Percentiles rank a stretch among this genome's conserved stretches.
phyloP scores from a whole-genome alignment of 2,329 filamentous ascomycete species.

The Trichoderma guizhouense region DNA sequence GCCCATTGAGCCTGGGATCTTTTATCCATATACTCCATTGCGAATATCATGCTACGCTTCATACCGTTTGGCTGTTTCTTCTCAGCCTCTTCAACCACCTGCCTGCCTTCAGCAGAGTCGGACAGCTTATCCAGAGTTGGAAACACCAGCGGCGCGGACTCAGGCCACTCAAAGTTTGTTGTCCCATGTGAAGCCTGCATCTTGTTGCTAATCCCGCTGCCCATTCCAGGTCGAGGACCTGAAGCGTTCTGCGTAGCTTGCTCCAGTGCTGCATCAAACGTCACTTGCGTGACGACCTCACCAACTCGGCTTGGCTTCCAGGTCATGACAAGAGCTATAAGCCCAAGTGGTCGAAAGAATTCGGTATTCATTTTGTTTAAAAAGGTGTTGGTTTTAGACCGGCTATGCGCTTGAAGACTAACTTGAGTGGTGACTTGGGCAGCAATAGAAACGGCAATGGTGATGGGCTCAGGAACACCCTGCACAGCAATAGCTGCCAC shows the following conservation, averaged over 20 bases:
- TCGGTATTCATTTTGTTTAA: slow-evolving; percentile 54
- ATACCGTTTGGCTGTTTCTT: slow-evolving; percentile 8
- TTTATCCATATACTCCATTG: slow-evolving; percentile 25
- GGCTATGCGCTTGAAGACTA: slow-evolving; percentile 39
- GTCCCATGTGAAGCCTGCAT: slow-evolving; percentile 37
- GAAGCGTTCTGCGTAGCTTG: slow-evolving; percentile 18
- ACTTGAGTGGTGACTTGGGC: slow-evolving; percentile 42
- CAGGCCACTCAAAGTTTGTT: slow-evolving; percentile 38
- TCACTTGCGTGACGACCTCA: slow-evolving; percentile 26
- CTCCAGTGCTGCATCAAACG: slow-evolving; percentile 30
- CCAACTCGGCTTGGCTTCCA: slow-evolving; percentile 42
- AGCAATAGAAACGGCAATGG: slow-evolving; percentile 41
- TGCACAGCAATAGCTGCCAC: slow-evolving; percentile 38
- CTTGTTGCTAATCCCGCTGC: slow-evolving; percentile 19
- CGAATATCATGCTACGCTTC: slow-evolving; percentile 18
- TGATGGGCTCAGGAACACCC: slow-evolving; percentile 38
- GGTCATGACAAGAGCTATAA: slow-evolving; percentile 50
- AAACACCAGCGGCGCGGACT: slow-evolving; percentile 48
- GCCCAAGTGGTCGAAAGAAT: slow-evolving; percentile 54
- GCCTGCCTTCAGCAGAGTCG: neutral
- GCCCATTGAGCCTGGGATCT: slow-evolving; percentile 26
- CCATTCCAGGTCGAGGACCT: neutral
- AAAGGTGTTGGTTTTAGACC: slow-evolving; percentile 48
- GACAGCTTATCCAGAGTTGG: slow-evolving; percentile 38
- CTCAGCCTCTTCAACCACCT: neutral